Conservation (phyloP, 108 stramenopile genomes). For the Cylindrotheca fusiformis region DNA sequence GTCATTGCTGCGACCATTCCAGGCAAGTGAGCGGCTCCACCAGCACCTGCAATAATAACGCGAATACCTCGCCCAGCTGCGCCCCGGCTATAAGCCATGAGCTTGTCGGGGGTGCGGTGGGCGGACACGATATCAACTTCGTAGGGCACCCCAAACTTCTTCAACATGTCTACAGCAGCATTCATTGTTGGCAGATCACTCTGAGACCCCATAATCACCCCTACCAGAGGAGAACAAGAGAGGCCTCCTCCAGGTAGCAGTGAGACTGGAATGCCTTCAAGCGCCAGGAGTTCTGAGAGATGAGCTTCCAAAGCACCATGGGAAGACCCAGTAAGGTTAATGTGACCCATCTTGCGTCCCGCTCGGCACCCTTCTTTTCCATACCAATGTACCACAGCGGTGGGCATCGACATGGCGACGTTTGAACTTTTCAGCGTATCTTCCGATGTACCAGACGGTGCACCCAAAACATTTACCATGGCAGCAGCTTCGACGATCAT, state of each 20-base stretch:
- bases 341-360: conserved; percentile 98
- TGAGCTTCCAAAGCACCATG: conserved; percentile 63
- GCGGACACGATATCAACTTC: conserved; percentile 98
- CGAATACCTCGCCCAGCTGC: conserved; percentile 88
- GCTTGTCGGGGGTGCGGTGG: conserved; percentile 95
- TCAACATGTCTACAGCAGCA: conserved; percentile 85
- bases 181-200: conserved; percentile 98
- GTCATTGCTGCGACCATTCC: conserved; percentile 99
- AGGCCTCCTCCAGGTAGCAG: conserved; percentile 54
- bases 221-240: conserved; percentile 75
- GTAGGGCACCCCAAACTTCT: conserved; percentile 86
- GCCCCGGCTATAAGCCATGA: conserved; percentile 85
- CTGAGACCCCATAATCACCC: conserved; percentile 98
- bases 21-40: conserved; percentile 99
- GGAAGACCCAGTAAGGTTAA: conserved; percentile 90
- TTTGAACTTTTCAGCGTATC: conserved; percentile 81
- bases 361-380: conserved; percentile 85
- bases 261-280: conserved; percentile 64
- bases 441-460: conserved; percentile 62
- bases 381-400: conserved; percentile 97
- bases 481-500: conserved; percentile 84
- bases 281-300: conserved; percentile 48
- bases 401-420: conserved; percentile 74
- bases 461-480: conserved; percentile 90
- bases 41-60: conserved; percentile 97